Base-by-base conservation (phyloP, 1,284 basidiomycete species). In the Boletus mariae region DNA sequence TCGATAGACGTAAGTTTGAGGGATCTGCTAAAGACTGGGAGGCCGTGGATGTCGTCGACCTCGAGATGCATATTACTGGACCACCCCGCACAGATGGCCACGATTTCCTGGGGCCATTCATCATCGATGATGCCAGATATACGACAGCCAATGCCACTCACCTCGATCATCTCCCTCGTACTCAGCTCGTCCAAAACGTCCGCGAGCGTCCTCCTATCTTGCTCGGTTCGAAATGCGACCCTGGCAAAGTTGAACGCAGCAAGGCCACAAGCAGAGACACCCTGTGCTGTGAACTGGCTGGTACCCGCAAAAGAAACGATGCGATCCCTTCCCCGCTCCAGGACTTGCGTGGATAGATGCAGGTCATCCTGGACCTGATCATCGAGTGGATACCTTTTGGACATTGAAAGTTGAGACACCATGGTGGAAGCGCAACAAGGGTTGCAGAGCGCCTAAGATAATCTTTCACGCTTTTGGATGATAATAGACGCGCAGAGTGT, bases 211-310 rank as follows among this genome's bases (percentile, higher is more conserved):
- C 29, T 43, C 6, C 12, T 52, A 26, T 46, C 32, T 9, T 53
- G 44, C 9, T 66, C 57, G 20, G 68, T 57, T 11, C 58, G 64
- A 40, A 69, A 66, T 12, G 54, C 55, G 25, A 80, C 59, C 47
- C 81, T 70, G 4, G 79, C 80, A 57, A 82, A 84, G 62, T 87
- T 86, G 60, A 86, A 63, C 3, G 80, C 77, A 6, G 82, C 83
- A 25, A 87, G 71, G 17, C 84, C 84, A 58, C 83, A 86, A 6
- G 83, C 76, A 34, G 83, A 80, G 26, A 70, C 65, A 1, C 73
- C 74, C 29, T 58, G 69, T 8, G 57, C 58, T 5, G 54, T 63
- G 61, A 82, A 83, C 55, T 83, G 80, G 46, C 79, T 77, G 9
- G 73, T 72, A 17, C 80, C 78, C 11, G 63, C 59, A 51, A 75